Base-by-base conservation (phyloP, 2,329 filamentous ascomycete species). In the Bipolaris victoriae region DNA sequence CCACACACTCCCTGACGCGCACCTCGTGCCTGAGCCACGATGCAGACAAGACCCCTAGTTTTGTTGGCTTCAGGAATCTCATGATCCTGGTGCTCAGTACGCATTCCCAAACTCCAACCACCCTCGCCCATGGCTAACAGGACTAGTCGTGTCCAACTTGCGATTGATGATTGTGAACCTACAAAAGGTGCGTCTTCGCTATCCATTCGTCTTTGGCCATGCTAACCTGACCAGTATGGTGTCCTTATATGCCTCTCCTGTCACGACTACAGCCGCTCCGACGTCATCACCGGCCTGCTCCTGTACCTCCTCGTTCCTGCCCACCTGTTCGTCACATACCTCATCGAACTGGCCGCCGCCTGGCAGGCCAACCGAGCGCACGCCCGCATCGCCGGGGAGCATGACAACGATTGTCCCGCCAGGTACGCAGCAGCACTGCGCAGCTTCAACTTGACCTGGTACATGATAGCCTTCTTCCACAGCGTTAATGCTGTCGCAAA, bases 151-250 rank as follows among this genome's bases (percentile, higher is more conserved):
- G 48, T 95, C 93, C 69, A 99, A 99, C 74, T 79, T 99, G 49
- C 88, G 95, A 63, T 83, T 99, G 70, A 91, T 98, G 80, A 92
- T 99, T 72, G 95, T 98, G 78, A 99, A 99, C 74, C 91, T 94
- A 66, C 91, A 94, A 81, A 97, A 97, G 84, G 91, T 91, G 73
- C 60, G 68, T 35, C 20, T 20, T 22, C 51, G 10, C 22, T 36
- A 63, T 63, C 40, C 9, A 39, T 20, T 16, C 9, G 36, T 52
- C 70, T 47, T 29, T 15, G 43, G 13, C 35, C 6, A 40, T 33
- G 31, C 73, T 62, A 46, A 65, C 60, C 26, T 22, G 7, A 43
- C 39, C 73, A 94, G 90, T 99, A 99, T 74, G 95, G 95, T 52
- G 92, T 98, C 56, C 82, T 98, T 57, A 96, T 99, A 64, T 97